A percentile compares a stretch with the other conserved stretches of the same genome.
These are phyloP conservation scores for Umbellularia californica DNA, from an alignment of 164 flowering plant species.

Conservation along the genomic window DNA sequence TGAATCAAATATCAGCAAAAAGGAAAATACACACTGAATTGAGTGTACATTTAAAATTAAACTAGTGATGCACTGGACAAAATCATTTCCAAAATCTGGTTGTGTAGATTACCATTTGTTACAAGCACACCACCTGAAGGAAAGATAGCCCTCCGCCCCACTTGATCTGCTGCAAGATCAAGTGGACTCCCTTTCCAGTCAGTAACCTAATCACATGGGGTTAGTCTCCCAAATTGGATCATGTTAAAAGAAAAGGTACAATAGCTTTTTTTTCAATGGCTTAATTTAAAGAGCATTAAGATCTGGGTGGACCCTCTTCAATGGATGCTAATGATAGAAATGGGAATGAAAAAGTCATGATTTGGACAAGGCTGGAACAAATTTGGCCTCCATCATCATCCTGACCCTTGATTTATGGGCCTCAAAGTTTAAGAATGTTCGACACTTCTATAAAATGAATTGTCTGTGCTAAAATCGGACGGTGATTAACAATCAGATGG, in stretches of 20 bases:
- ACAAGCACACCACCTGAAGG: constrained; percentile 80
- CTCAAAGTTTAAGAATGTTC: too few species aligned
- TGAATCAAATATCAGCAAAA: not conserved
- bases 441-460: too few species aligned
- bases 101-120: constrained; percentile 58
- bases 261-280: too few species aligned
- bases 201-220: constrained; percentile 49
- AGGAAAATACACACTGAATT: constrained; percentile 3
- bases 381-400: too few species aligned
- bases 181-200: constrained; percentile 75
- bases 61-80: constrained; percentile 28
- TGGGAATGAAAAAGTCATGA: too few species aligned
- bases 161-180: constrained; percentile 66
- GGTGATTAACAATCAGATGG: too few species aligned
- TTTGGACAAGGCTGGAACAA: too few species aligned
- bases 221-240: not conserved
- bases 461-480: too few species aligned
- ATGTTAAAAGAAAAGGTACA: not conserved
- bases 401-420: too few species aligned
- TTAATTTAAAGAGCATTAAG: not conserved
- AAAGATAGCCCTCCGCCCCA: constrained; percentile 53
- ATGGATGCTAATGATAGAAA: too few species aligned
- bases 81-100: constrained; percentile 45
- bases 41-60: constrained; percentile 1
- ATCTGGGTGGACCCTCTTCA: too few species aligned